Base-by-base conservation (phyloP, 1,284 basidiomycete genomes). In the Ceratobasidium sp. region DNA sequence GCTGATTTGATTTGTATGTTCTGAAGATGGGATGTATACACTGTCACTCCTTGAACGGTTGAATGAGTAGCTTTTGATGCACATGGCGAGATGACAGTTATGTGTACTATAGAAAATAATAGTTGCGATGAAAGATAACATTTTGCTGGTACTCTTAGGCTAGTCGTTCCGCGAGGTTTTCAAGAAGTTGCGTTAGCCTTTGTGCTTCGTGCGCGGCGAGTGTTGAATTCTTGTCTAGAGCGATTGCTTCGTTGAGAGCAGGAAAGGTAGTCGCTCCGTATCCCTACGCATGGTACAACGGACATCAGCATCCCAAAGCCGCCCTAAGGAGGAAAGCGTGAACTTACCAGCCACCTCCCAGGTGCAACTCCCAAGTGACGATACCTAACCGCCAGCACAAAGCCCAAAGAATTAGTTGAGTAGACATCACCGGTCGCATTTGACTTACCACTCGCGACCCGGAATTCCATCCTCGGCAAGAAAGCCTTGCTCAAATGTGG, bases 261-360 rank as follows among this genome's bases (percentile, higher is more conserved):
- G 95, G 96, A 81, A 97, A 88, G 2, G 93, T 93, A 0, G 94
- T 95, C 8, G 94, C 94, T 43, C 95, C 95, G 81, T 97, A 97
- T 2, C 92, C 92, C 92, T 73, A 37, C 15, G 62, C 4, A 13
- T n/a, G 13, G 25, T 13, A 43, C 15, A 32, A 17, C 34, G 29
- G 49, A 57, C 57, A 76, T 74, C 6, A 80, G 9, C 22, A 15
- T 44, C 52, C n/a, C 8, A 22, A 11, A 40, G 8, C 5, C 40
- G 19, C 11, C 34, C 25, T 9, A 9, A n/a, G 34, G 1, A 43
- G 22, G 25, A 22, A n/a, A 4, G 61, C 46, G 11, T 32, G 15
- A 44, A 52, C 70, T 43, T 40, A 73, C 59, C 46, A 40, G 44
- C 70, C 70, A 73, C 19, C 57, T 73, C 2, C 70, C 70, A 6